phyloP scores from a whole-genome alignment of 345 rosid species.

The Brassica cretica region DNA sequence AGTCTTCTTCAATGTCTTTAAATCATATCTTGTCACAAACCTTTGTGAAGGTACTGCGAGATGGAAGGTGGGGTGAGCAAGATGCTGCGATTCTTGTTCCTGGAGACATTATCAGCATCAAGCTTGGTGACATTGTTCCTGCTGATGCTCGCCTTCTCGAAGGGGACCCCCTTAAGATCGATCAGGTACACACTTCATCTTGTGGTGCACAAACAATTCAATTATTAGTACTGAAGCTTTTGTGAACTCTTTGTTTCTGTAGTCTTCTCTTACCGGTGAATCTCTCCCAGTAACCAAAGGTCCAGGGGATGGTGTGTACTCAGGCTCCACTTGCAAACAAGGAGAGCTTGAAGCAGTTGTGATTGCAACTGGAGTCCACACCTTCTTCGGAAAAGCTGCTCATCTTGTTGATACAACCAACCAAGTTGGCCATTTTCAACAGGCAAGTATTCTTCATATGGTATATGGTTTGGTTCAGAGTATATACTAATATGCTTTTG shows the following conservation, averaged over 20 bases:
- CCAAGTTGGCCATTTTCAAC: conserved; percentile 98
- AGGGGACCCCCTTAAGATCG: conserved; percentile 94
- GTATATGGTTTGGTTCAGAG: conserved; percentile 13
- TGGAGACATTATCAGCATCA: conserved; percentile 86
- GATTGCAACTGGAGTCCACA: conserved; percentile 96
- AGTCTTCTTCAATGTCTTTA: neutral
- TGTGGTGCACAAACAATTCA: neutral
- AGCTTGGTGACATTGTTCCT: conserved; percentile 93
- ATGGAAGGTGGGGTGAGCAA: conserved; percentile 93
- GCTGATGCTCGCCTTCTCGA: conserved; percentile 98
- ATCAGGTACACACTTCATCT: conserved; percentile 55
- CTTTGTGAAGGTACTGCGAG: conserved; percentile 79
- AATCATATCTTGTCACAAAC: neutral
- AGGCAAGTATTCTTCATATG: conserved; percentile 40
- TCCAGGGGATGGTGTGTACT: conserved; percentile 95
- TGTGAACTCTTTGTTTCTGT: conserved; percentile 27
- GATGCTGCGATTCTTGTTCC: conserved; percentile 91
- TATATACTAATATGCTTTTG: conserved; percentile 12
- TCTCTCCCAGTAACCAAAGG: conserved; percentile 97
- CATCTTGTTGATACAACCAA: conserved; percentile 98
- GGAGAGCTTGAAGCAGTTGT: conserved; percentile 98
- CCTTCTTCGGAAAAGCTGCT: conserved; percentile 98
- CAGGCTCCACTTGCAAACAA: conserved; percentile 97
- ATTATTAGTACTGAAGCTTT: conserved; percentile 3
- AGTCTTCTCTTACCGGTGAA: conserved; percentile 98